Evolutionary conservation across 768 basidiomycete species (phyloP).

Genomic region (Mrakia frigida): DNA sequence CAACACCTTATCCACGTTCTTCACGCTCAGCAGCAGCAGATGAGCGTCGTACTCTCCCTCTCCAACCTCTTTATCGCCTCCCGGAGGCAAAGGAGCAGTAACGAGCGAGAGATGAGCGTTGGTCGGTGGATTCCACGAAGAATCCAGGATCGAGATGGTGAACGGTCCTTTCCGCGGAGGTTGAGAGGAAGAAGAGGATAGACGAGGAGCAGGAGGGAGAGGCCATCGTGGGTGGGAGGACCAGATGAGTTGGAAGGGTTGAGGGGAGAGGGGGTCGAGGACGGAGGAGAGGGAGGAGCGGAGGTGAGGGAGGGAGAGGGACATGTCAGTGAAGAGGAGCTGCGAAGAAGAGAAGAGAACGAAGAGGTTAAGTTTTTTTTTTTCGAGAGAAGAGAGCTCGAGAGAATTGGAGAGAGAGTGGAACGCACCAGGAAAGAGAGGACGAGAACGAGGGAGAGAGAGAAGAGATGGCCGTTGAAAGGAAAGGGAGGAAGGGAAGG

Average conservation of each 20-base stretch:
- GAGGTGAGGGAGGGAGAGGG: background rate
- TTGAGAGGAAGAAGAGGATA: background rate
- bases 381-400: background rate
- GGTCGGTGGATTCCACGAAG: slow-evolving; percentile 24
- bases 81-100: slow-evolving; percentile 12
- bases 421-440: background rate
- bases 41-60: slow-evolving; percentile 26
- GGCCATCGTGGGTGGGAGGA: slow-evolving; percentile 26
- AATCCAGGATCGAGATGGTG: slow-evolving; percentile 26
- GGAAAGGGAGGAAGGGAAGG: background rate
- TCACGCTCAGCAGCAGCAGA: slow-evolving; percentile 27
- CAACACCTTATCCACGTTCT: slow-evolving; percentile 32
- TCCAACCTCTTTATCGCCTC: background rate
- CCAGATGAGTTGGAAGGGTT: slow-evolving; percentile 31
- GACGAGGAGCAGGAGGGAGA: background rate
- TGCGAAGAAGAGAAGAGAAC: background rate
- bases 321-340: background rate
- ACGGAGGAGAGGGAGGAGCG: slow-evolving; percentile 13
- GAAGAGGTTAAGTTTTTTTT: too few species aligned
- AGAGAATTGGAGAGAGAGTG: background rate
- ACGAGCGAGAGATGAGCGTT: slow-evolving; percentile 23
- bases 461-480: background rate
- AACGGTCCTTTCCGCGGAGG: background rate
- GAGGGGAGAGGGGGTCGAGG: background rate
- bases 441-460: background rate